Base-by-base conservation (phyloP, 208 protist species). In the Wallacemonas collosoma region DNA sequence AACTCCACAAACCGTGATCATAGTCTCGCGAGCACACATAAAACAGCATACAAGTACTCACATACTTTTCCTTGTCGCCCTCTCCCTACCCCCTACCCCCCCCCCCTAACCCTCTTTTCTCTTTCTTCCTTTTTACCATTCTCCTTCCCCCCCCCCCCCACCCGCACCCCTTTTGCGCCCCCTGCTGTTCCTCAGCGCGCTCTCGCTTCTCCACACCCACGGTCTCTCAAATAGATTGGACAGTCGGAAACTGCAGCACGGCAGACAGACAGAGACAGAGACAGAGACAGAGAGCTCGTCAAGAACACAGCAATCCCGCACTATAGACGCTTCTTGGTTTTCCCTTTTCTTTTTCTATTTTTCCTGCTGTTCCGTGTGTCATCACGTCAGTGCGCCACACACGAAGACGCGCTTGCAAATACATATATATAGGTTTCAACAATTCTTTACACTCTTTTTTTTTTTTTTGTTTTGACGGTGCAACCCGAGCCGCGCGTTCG, bases 321-420 rank as follows among this genome's bases (percentile, higher is more conserved):
- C 2, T 40, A 72, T 72, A 55, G 38, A 72, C 55, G 51, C 43
- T 51, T n/a, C 26, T 6, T 60, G 14, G 68, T 68, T 71, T 35
- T 72, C 60, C 67, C 51, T 65, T 64, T 71, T 70, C 60, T 36
- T 69, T 68, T 62, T 62, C 41, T 8, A 71, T 41, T 38, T 47
- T 41, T 65, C 12, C 51, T 12, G 12, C 45, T 50, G 6, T 1
- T 50, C 12, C 12, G 45, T 50, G 6, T 50, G 6, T 50, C 45
- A 12, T 50, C 8, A 14, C 45, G 8, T 12, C 35, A 1, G 43
- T 75, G 40, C 43, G 54, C 26, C 6, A 26, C 26, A 26, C 26
- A 26, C 26, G 26, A 26, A 26, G 26, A 26, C 26, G 26, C 26
- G 26, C 26, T 26, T 26, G 26, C 26, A 26, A 26, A 26, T 26